Conservation (phyloP, 2,329 filamentous ascomycete genomes). For the Ophiostoma novo-ulmi region DNA sequence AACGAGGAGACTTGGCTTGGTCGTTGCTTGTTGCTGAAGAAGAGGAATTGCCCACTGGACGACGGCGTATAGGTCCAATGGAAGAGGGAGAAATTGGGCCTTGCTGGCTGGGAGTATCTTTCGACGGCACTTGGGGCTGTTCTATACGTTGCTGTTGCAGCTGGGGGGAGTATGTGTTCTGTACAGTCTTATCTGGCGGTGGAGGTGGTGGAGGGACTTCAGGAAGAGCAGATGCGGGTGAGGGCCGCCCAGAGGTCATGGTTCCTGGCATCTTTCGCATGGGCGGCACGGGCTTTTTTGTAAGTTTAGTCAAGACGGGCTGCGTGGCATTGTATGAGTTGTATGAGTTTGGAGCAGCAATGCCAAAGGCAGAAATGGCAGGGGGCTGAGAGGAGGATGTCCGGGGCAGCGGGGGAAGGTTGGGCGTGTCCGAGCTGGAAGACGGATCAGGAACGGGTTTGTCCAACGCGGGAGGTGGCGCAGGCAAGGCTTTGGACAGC, state of each 20-base stretch:
- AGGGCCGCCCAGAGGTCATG: constrained; percentile 13
- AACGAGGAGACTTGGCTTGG: neutral
- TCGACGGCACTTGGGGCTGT: neutral
- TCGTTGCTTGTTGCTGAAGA: neutral
- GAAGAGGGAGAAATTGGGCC: neutral
- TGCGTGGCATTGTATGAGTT: neutral
- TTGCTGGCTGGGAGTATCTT: neutral
- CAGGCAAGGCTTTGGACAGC: constrained; percentile 55
- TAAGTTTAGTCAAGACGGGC: neutral
- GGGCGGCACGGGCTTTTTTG: constrained; percentile 14
- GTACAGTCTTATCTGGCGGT: neutral
- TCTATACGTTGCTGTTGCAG: neutral
- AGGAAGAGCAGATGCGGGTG: constrained; percentile 17
- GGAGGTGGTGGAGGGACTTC: constrained; percentile 11
- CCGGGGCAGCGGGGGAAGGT: constrained; percentile 22
- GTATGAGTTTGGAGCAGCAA: constrained; percentile 9
- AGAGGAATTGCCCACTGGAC: neutral
- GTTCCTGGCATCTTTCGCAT: constrained; percentile 18
- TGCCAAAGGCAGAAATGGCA: neutral
- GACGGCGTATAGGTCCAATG: constrained; percentile 2
- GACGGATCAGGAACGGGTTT: neutral
- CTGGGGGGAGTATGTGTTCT: neutral
- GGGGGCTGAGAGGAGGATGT: neutral
- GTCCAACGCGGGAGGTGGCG: constrained; percentile 36
- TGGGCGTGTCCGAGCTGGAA: neutral